Evolutionary conservation across 345 rosid genomes (phyloP).

Genomic region (Eucalyptus globulus): DNA sequence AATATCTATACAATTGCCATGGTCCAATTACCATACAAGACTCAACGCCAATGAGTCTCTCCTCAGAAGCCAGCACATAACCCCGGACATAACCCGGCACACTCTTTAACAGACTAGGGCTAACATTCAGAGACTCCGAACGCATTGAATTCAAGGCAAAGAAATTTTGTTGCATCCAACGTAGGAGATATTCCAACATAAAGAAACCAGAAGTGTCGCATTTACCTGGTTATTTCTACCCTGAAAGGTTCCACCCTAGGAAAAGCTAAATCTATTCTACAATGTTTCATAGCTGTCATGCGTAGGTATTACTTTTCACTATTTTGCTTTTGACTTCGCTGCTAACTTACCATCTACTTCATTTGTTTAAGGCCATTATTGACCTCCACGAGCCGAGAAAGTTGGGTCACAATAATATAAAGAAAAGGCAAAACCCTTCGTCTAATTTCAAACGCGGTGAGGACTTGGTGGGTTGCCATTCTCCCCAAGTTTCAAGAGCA

Average conservation of each 20-base stretch:
- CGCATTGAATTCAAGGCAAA: background rate
- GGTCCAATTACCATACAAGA: background rate
- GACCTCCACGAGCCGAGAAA: background rate
- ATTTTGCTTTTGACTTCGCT: background rate
- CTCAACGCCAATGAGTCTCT: background rate
- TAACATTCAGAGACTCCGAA: background rate
- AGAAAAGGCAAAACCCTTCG: background rate
- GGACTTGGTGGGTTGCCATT: background rate
- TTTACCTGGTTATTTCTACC: background rate
- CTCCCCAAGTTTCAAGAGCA: background rate
- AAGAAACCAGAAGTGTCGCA: background rate
- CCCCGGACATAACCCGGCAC: background rate
- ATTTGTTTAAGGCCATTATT: background rate
- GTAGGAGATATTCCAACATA: background rate
- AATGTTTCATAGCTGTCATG: background rate
- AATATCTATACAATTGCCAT: background rate
- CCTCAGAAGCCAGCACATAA: background rate
- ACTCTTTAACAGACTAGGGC: background rate
- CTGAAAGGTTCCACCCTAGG: too few species aligned
- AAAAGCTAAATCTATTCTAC: background rate
- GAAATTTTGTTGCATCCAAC: background rate
- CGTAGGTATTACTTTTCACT: background rate
- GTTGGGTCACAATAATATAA: background rate
- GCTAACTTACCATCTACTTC: background rate
- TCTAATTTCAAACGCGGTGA: background rate